Evolutionary conservation across 352 stramenopile species (phyloP).

Genomic region (Aphanomyces invadans): DNA sequence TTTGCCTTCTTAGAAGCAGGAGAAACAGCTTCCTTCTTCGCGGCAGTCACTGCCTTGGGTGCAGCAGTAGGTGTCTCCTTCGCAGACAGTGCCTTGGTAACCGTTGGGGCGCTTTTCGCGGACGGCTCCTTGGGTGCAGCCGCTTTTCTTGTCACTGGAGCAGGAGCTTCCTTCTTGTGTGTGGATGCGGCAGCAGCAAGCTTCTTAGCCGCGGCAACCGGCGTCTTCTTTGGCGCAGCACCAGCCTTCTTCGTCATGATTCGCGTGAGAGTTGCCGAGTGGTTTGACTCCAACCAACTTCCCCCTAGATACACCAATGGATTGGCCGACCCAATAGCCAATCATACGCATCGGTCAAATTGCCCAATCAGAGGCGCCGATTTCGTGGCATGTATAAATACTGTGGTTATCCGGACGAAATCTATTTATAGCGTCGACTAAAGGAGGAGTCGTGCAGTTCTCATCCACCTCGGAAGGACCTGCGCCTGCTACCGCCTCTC

Average conservation of each 20-base stretch:
- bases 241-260: conserved; percentile 1
- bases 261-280: neutral
- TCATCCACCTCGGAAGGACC: neutral
- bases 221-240: neutral
- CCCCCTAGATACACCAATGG: neutral
- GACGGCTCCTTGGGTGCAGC: neutral
- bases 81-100: neutral
- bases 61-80: neutral
- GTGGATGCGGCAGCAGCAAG: neutral
- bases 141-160: neutral
- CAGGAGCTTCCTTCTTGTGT: neutral
- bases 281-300: conserved; percentile 4
- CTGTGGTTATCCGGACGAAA: neutral
- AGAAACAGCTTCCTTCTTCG: neutral
- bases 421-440: conserved; percentile 11
- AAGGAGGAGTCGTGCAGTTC: neutral
- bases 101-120: neutral
- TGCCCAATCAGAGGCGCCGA: neutral
- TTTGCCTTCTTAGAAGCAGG: conserved; percentile 1
- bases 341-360: neutral
- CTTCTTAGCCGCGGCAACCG: neutral
- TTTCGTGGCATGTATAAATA: conserved; percentile 3
- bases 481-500: neutral
- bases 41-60: neutral
- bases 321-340: conserved; percentile 2